These are phyloP conservation scores for Saccharomycopsis javanensis DNA, from an alignment of 805 yeast species.

Conservation along the genomic window DNA sequence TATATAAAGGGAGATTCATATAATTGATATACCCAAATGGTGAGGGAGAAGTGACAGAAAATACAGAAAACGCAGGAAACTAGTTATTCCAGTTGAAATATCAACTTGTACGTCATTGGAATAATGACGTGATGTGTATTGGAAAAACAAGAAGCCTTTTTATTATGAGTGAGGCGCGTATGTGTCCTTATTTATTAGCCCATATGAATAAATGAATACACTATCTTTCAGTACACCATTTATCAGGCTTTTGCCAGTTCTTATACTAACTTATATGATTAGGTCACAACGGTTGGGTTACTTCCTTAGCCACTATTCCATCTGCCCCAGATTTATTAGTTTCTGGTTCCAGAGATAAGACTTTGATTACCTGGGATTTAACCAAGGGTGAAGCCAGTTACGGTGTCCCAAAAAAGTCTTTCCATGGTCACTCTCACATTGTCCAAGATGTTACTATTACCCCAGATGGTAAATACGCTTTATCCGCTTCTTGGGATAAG, in stretches of 20 bases:
- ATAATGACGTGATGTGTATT: no score
- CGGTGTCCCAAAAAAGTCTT: slow-evolving; percentile 97
- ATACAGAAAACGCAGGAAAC: no score
- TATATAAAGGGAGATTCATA: no score
- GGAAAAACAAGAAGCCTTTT: no score
- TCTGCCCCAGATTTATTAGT: slow-evolving; percentile 96
- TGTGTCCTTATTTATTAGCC: no score
- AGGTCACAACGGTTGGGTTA: slow-evolving; percentile 93
- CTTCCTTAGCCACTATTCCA: slow-evolving; percentile 95
- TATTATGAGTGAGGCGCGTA: no score
- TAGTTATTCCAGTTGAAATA: no score
- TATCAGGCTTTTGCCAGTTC: not conserved
- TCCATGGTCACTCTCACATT: slow-evolving; percentile 98
- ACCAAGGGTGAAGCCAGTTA: slow-evolving; percentile 92
- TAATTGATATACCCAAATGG: no score
- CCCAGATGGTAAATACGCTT: slow-evolving; percentile 94
- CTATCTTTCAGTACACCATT: not conserved
- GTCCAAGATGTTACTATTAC: slow-evolving; percentile 97
- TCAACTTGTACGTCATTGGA: no score
- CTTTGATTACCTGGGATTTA: slow-evolving; percentile 96
- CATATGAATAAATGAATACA: not conserved
- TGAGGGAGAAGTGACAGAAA: no score
- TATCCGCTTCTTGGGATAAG: slow-evolving; percentile 99
- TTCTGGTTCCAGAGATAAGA: slow-evolving; percentile 98
- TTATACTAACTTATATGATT: slow-evolving; percentile 9